Base-by-base conservation (phyloP, 306 rosid species). In the Sesbania bispinosa region DNA sequence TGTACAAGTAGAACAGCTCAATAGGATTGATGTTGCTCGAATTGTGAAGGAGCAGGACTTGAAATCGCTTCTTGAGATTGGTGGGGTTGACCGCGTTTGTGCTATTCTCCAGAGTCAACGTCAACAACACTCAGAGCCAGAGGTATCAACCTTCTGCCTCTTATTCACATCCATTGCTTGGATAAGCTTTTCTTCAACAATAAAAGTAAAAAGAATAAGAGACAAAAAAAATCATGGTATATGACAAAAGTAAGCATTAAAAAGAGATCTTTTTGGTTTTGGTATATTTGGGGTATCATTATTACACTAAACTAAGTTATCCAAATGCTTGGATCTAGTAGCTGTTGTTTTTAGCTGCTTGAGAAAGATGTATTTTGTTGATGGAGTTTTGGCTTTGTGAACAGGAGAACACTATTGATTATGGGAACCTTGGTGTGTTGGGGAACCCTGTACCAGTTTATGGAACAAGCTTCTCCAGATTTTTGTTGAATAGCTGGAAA, bases 121-220 rank as follows among this genome's bases (percentile, higher is more conserved):
- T 23, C 32, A 78, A 42, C 54, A 4, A 42, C 54, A 4, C 57
- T 10, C 63, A 2, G 7, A 51, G 0, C 38, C 33, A 62, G 30
- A 83, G 93, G 92, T 86, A 83, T 54, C 26, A 19, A 45, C 4
- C 39, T 39, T n/a, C n/a, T n/a, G n/a, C n/a, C n/a, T n/a, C n/a
- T n/a, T n/a, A n/a, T n/a, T n/a, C n/a, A n/a, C n/a, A n/a, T n/a
- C n/a, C n/a, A n/a, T n/a, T n/a, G n/a, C n/a, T n/a, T n/a, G n/a
- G n/a, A n/a, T n/a, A n/a, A n/a, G n/a, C n/a, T n/a, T n/a, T n/a
- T n/a, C n/a, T n/a, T n/a, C 39, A n/a, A 53, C 16, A 23, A 11
- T 13, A 5, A 0, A 54, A 27, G 30, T 27, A 27, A 27, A 27
- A 27, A 27, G 30, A 1, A 27, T 27, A 27, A 2, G 4, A 1